phyloP scores from a whole-genome alignment of 306 rosid species.

The Leucaena leucocephala region DNA sequence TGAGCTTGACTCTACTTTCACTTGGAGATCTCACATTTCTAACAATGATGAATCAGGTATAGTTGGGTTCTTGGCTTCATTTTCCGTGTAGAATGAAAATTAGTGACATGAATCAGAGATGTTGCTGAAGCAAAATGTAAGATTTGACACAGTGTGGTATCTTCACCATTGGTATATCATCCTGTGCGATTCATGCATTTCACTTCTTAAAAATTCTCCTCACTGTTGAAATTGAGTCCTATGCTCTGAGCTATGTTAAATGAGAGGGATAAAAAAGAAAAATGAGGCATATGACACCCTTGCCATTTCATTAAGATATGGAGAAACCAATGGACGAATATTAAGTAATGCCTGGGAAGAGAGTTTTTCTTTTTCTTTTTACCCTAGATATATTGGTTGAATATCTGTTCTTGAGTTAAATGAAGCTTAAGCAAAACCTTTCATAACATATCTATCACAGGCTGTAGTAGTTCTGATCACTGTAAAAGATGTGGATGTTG shows the following conservation, averaged over 20 bases:
- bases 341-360: neutral
- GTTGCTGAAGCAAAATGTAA: neutral
- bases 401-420: neutral
- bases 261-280: neutral
- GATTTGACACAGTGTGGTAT: conserved; percentile 1
- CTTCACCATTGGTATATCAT: conserved; percentile 10
- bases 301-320: conserved; percentile 2
- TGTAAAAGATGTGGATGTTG: conserved; percentile 89
- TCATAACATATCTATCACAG: conserved; percentile 44
- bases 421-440: neutral
- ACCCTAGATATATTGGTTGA: conserved; percentile 1
- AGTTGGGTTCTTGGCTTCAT: conserved; percentile 31
- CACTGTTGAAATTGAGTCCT: neutral
- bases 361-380: neutral
- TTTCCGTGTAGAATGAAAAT: neutral
- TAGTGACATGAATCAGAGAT: no score
- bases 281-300: neutral
- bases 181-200: conserved; percentile 15
- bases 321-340: neutral
- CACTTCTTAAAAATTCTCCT: neutral
- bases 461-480: conserved; percentile 64
- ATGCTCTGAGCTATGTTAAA: neutral
- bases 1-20: conserved; percentile 51
- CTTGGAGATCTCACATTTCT: no score
- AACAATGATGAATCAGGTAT: conserved; percentile 57